A percentile compares a stretch with the other conserved stretches of the same genome.
These are phyloP conservation scores for Colletotrichum cuscutae DNA, from an alignment of 2,329 filamentous ascomycete genomes.

Conservation along the genomic window DNA sequence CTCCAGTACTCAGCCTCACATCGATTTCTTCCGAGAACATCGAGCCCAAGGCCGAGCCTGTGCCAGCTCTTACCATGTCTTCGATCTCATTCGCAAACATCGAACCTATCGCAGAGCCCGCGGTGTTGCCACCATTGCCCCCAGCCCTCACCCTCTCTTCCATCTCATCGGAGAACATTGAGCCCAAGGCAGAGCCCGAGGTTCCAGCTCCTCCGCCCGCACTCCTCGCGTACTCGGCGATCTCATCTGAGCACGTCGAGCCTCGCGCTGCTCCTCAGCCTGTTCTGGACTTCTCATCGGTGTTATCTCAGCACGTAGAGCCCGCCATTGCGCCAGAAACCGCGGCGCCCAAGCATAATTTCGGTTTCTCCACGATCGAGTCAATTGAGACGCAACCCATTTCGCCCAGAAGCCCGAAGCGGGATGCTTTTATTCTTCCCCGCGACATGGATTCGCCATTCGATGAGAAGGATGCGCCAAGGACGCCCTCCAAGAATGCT, in stretches of 20 bases:
- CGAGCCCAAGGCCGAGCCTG: constrained; percentile 46
- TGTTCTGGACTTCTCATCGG: constrained; percentile 48
- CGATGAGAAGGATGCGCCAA: constrained; percentile 44
- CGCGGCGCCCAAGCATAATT: constrained; percentile 39
- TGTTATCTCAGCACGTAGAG: constrained; percentile 48
- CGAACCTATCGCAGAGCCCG: constrained; percentile 53
- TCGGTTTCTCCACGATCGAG: constrained; percentile 57
- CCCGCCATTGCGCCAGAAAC: constrained; percentile 48
- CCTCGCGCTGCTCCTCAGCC: constrained; percentile 45
- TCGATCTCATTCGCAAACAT: constrained; percentile 49
- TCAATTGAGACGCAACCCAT: constrained; percentile 58
- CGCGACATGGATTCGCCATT: constrained; percentile 51
- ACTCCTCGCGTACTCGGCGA: constrained; percentile 49
- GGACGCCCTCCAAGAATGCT: constrained; percentile 50
- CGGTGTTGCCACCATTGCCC: constrained; percentile 43
- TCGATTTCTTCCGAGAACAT: constrained; percentile 44
- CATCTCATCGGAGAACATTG: constrained; percentile 45
- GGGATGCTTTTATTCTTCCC: constrained; percentile 67
- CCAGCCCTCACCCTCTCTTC: constrained; percentile 46
- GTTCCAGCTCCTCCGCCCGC: constrained; percentile 37
- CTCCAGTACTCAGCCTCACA: constrained; percentile 47
- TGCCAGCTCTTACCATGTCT: constrained; percentile 43
- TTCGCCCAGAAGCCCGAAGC: constrained; percentile 61
- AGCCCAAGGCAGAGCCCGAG: constrained; percentile 46
- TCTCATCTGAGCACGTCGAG: constrained; percentile 54